Percentiles rank a stretch among this genome's conserved stretches.
These are phyloP conservation scores for Hypoxylon sp. DNA, from an alignment of 2,329 filamentous ascomycete species.

Conservation along the genomic window DNA sequence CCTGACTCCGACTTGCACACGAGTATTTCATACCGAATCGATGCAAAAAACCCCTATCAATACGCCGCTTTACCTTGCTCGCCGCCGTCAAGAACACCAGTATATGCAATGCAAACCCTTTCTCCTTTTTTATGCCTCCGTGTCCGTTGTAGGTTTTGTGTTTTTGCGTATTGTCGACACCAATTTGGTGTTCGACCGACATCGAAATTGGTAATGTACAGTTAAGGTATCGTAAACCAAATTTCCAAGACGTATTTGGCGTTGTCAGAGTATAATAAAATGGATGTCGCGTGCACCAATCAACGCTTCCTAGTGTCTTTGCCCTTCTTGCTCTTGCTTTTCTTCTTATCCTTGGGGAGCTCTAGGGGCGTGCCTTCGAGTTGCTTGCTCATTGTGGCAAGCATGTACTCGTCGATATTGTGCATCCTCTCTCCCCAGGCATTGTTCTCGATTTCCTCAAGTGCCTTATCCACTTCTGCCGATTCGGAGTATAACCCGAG, in stretches of 20 bases:
- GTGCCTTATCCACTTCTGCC: slow-evolving; percentile 54
- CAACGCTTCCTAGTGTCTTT: slow-evolving; percentile 70
- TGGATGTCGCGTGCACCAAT: slow-evolving; percentile 13
- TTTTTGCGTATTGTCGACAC: slow-evolving; percentile 10
- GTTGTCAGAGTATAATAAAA: slow-evolving; percentile 9
- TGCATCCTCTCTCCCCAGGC: slow-evolving; percentile 71
- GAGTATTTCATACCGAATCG: slow-evolving; percentile 22
- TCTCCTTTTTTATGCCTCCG: slow-evolving; percentile 4
- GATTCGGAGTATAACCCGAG: slow-evolving; percentile 58
- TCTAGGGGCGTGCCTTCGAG: slow-evolving; percentile 73
- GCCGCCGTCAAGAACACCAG: slow-evolving; percentile 26
- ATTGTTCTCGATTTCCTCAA: slow-evolving; percentile 66
- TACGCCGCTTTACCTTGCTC: slow-evolving; percentile 24
- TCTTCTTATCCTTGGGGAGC: slow-evolving; percentile 75
- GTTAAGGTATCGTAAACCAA: background rate
- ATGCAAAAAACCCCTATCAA: slow-evolving; percentile 37
- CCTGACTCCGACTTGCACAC: slow-evolving; percentile 25
- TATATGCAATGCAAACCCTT: slow-evolving; percentile 41
- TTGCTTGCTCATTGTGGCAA: slow-evolving; percentile 75
- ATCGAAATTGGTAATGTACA: slow-evolving; percentile 28
- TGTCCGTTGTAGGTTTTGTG: slow-evolving; percentile 5
- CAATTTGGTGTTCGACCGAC: slow-evolving; percentile 7
- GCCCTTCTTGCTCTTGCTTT: slow-evolving; percentile 70
- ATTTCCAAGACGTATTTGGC: background rate
- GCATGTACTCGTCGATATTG: slow-evolving; percentile 82